These are phyloP conservation scores for Alnus rubra DNA, from an alignment of 306 rosid species.

Conservation along the genomic window DNA sequence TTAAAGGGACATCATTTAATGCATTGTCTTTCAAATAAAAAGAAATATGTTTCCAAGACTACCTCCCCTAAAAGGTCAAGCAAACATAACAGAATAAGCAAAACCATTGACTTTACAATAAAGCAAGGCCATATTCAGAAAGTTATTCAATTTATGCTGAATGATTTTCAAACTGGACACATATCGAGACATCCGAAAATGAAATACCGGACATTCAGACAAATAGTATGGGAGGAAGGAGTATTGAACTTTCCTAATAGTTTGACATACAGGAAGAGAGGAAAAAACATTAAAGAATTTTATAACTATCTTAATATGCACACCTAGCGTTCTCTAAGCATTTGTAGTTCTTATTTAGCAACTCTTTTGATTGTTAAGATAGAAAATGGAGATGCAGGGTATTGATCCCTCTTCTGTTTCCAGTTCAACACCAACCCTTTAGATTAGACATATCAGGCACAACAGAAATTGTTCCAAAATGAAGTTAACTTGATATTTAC, in stretches of 20 bases:
- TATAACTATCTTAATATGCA: background rate
- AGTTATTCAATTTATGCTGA: background rate
- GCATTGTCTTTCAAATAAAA: no score
- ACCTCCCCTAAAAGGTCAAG: no score
- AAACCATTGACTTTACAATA: background rate
- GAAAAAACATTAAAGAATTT: background rate
- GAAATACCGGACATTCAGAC: background rate
- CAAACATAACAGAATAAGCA: background rate
- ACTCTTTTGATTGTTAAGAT: background rate
- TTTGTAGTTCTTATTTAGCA: background rate
- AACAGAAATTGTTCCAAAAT: conserved; percentile 32
- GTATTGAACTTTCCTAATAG: background rate
- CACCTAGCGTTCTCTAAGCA: background rate
- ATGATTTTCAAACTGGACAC: background rate
- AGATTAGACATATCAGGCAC: conserved; percentile 24
- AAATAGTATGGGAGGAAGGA: background rate
- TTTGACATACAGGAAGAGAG: background rate
- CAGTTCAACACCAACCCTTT: conserved; percentile 8
- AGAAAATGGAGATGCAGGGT: background rate
- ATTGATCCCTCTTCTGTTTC: conserved; percentile 1
- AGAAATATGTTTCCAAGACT: no score
- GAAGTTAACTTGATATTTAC: conserved; percentile 34
- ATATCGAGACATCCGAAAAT: background rate
- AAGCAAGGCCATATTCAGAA: background rate
- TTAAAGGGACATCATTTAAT: no score